Evolutionary conservation across 1,139 yeast genomes (phyloP), one percentile per base, ranked within the genome.

Genomic region (Taphrina sp.): DNA sequence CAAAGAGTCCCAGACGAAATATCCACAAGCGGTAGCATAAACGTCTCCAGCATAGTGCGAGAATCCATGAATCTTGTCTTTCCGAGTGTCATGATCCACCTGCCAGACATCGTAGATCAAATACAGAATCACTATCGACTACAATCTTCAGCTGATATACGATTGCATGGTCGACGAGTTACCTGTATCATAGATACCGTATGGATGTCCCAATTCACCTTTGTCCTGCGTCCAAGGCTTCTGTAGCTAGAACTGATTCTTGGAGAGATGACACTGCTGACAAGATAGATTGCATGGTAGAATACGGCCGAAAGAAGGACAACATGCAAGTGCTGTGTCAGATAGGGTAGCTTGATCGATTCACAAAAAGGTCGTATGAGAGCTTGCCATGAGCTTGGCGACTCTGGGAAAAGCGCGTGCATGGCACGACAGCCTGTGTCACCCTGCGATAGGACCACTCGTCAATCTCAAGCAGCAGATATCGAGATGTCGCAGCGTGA

Each of bases 1-100:
- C 58, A 74, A 69, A 23, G 84, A 69, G 68, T 92, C 98, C 97
- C 98, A 92, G n/a, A 87, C 64, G 67, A 92, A 92, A 72, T 92
- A 92, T 1, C 96, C 96, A 26, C 78, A 66, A 3, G 95, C 90
- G 67, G 82, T 72, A 1, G 94, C 75, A 36, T 80, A 72, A 26
- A 88, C 83, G 56, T 87, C 76, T 14, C 85, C 85, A 1, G 84
- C 81, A 65, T 85, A 88, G 2, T 90, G 87, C 28, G 85, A 81
- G 64, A 78, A 77, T 1, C 85, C 88, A 63, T 79, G 77, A n/a
- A 90, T 60, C 16, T 63, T 61, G 60, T 68, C 74, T 46, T 80
- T 74, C 59, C 80, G 78, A 28, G 79, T 68, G 49, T 70, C 69
- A 14, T 78, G 75, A 64, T 84, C 85, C 62, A 73, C 71, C 72